These are phyloP conservation scores for Talaromyces liani DNA, from an alignment of 495 filamentous ascomycete genomes.

Conservation along the genomic window DNA sequence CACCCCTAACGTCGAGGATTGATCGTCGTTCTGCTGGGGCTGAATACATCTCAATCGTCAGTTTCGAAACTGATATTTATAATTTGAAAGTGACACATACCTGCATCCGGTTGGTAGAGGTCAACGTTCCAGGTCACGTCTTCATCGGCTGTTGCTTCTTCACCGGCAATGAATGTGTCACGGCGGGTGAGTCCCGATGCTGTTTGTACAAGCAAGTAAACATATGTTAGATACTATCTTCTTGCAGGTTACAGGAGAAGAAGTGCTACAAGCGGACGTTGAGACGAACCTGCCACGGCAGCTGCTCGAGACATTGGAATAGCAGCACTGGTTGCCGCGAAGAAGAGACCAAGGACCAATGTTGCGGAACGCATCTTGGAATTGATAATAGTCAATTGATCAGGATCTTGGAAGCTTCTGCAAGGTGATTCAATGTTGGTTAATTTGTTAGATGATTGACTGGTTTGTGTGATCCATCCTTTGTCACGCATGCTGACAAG, in stretches of 20 bases:
- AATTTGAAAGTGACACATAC: not conserved
- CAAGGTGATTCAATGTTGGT: not conserved
- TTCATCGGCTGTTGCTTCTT: not conserved
- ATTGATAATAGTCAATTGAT: not conserved
- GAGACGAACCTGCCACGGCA: not conserved
- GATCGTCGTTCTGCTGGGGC: not conserved
- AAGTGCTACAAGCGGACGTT: not conserved
- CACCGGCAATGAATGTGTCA: not conserved
- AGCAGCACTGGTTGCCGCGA: not conserved
- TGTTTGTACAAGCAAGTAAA: not conserved
- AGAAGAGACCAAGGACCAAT: not conserved
- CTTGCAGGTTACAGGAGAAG: not conserved
- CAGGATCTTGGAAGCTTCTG: not conserved
- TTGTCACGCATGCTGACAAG: not conserved
- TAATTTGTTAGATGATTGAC: not conserved
- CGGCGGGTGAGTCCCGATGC: not conserved
- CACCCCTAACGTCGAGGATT: too few relatives aligned
- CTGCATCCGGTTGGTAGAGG: not conserved
- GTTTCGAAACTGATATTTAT: not conserved
- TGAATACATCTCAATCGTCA: not conserved
- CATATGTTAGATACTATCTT: not conserved
- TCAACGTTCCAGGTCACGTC: not conserved
- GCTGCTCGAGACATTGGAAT: not conserved
- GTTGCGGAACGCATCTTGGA: not conserved
- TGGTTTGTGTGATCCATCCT: not conserved